These are phyloP conservation scores for Zalaria sp. DNA, from an alignment of 2,329 filamentous ascomycete genomes.

Conservation along the genomic window DNA sequence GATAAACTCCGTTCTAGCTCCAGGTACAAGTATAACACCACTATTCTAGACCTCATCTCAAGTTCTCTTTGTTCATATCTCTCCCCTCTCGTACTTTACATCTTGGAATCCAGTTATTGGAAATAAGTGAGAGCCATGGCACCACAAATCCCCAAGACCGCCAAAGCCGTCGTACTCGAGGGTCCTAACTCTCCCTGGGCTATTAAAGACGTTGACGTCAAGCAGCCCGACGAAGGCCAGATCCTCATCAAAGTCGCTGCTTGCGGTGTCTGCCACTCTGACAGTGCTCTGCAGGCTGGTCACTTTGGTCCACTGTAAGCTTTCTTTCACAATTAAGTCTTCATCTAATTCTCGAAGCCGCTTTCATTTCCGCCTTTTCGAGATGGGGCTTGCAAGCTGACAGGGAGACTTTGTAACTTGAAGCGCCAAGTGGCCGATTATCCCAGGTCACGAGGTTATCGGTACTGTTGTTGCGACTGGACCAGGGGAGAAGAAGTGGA, in stretches of 20 bases:
- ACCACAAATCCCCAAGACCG: constrained; percentile 40
- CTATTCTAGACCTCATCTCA: no score
- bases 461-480: constrained; percentile 51
- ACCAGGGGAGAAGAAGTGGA: constrained; percentile 41
- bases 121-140: no score
- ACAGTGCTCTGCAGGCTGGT: constrained; percentile 35
- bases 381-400: no score
- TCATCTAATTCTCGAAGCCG: not conserved
- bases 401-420: no score
- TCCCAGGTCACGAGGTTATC: constrained; percentile 60
- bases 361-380: no score
- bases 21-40: no score
- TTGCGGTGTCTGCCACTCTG: constrained; percentile 58
- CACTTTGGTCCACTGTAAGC: constrained; percentile 36
- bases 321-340: not conserved
- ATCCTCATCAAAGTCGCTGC: constrained; percentile 59
- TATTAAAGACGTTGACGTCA: constrained; percentile 46
- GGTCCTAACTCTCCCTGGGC: constrained; percentile 36
- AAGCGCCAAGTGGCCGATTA: constrained; percentile 28
- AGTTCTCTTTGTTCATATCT: no score
- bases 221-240: constrained; percentile 40
- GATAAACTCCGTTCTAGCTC: no score
- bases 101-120: no score
- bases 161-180: constrained; percentile 50
- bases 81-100: no score